Percentiles rank a stretch among this genome's conserved stretches.
Conservation (phyloP, 176 grass and related monocot species). For the Miscanthus lutarioriparius region DNA sequence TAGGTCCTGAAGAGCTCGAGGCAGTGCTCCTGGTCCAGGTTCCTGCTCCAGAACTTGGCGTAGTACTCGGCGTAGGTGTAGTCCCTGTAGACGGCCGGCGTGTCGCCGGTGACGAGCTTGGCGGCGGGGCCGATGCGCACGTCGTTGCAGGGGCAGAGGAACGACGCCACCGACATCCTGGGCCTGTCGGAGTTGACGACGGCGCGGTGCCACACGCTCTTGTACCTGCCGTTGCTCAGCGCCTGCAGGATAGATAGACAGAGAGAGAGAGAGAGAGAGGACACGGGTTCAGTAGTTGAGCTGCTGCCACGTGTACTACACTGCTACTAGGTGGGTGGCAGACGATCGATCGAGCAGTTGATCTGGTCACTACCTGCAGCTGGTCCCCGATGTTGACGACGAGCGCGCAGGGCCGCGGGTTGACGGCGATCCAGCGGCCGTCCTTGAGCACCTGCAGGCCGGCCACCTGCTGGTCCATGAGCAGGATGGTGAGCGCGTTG, state of each 20-base stretch:
- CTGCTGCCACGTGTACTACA: too few relatives aligned
- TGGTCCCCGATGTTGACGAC: conserved; percentile 89
- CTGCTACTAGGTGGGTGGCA: too few relatives aligned
- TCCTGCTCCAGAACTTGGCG: conserved; percentile 81
- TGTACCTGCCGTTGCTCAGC: conserved; percentile 67
- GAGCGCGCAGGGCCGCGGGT: conserved; percentile 57
- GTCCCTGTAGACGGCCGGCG: conserved; percentile 51
- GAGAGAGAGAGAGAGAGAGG: too few relatives aligned
- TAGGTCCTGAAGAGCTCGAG: conserved; percentile 65
- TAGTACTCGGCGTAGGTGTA: conserved; percentile 85
- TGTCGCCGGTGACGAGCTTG: conserved; percentile 41
- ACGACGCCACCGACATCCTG: conserved; percentile 72
- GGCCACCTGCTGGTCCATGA: conserved; percentile 68
- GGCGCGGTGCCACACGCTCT: conserved; percentile 72
- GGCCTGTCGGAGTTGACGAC: conserved; percentile 56
- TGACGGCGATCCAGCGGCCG: conserved; percentile 71
- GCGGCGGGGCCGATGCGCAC: conserved; percentile 47
- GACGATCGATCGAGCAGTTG: too few relatives aligned
- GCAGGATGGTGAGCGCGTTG: conserved; percentile 82
- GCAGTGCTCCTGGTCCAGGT: conserved; percentile 72
- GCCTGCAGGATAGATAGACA: conserved; percentile 22
- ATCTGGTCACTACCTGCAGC: conserved; percentile 42
- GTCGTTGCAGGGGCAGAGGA: conserved; percentile 70
- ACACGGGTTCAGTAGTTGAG: too few relatives aligned
- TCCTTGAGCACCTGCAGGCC: conserved; percentile 70